Base-by-base conservation (phyloP, 75 land plant genomes). In the Cunninghamia lanceolata region DNA sequence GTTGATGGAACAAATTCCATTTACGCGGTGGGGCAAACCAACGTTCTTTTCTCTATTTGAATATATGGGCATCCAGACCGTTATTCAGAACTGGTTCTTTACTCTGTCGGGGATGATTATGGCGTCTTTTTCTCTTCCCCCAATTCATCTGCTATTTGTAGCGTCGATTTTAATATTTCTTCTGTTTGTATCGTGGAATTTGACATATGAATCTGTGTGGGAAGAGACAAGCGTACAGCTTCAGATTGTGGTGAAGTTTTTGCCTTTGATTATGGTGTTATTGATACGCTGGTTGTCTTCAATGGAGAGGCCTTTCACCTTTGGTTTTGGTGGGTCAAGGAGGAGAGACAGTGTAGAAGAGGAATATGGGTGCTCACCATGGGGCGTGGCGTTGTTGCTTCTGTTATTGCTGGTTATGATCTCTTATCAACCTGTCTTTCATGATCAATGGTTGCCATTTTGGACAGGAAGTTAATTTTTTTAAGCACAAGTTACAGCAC, bases 371-470 rank as follows among this genome's bases (percentile, higher is more conserved):
- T 52, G 88, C 84, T 91, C 93, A 34, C 94, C 94, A 42, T 93
- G 92, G 94, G 92, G 90, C 59, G 94, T 91, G 9, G 92, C 90
- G 3, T 89, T 89, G 9, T 40, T 90, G 59, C 85, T 93, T 19
- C 76, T 93, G 30, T 38, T 93, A 83, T 39, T 93, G 59, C 89
- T 93, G 28, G 80, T 91, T 45, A 7, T 93, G 85, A 83, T 89
- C 34, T 89, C 88, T 16, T 93, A 46, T 75, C 94, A 89, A 39
- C 89, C 94, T 17, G 70, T 15, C 7, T 87, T 93, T 43, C 91
- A 30, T 84, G 90, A 89, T 4, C 68, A 85, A 66, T 93, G 92
- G 94, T 73, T 87, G 9, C 82, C 82, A 38, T 80, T 43, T 3
- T 38, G 82, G 35, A 39, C 25, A 25, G 42, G 43, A 43, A 17